Conservation (phyloP, 83 land plant species). For the Picea abies region DNA sequence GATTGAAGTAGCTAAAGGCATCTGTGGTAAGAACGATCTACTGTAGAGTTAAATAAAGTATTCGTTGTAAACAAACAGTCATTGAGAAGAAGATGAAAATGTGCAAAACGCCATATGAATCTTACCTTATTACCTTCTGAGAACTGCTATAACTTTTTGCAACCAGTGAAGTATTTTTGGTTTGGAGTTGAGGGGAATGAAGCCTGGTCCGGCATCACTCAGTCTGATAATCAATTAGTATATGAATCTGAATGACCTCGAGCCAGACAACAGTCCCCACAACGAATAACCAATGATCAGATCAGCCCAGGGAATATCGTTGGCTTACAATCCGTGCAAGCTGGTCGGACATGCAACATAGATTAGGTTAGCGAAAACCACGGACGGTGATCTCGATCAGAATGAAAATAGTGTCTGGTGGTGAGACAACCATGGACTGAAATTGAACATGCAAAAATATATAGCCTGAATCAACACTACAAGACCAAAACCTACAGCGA, state of each 20-base stretch:
- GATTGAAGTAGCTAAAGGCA: no score
- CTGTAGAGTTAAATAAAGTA: no score
- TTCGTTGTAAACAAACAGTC: no score
- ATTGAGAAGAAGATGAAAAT: background rate
- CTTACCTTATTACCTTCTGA: background rate
- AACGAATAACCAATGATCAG: slow-evolving; percentile 10
- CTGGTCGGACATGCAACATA: background rate
- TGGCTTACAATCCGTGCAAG: background rate
- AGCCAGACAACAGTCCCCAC: slow-evolving; percentile 23
- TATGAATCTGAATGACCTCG: slow-evolving; percentile 9
- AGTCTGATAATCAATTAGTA: background rate
- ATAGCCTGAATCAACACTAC: background rate
- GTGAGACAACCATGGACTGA: no score
- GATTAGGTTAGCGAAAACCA: background rate
- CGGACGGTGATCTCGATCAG: no score
- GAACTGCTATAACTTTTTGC: background rate
- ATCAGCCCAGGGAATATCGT: background rate
- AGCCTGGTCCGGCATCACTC: slow-evolving; percentile 21
- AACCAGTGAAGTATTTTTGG: background rate
- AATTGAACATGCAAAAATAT: background rate
- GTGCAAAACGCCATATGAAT: background rate
- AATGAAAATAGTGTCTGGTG: no score
- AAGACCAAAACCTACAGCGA: background rate
- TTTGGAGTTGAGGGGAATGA: slow-evolving; percentile 19
- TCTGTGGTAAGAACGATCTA: no score